A percentile compares a stretch with the other conserved stretches of the same genome.
Conservation (phyloP, 208 protist species). For the Leishmania lainsoni region DNA sequence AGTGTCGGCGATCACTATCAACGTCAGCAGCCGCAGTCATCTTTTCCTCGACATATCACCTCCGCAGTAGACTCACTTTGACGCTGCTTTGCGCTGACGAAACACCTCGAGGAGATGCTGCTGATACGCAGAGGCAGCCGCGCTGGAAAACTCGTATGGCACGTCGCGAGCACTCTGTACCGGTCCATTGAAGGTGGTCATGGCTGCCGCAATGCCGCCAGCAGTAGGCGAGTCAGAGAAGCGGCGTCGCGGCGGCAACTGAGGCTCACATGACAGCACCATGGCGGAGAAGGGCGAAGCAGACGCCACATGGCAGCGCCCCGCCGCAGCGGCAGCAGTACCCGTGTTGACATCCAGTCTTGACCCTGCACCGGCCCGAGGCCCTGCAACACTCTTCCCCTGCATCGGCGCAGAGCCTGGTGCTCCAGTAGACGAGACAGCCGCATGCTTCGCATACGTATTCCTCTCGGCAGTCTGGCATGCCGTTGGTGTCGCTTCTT, state of each 20-base stretch:
- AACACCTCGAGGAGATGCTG: slow-evolving; percentile 79
- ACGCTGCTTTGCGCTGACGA: slow-evolving; percentile 39
- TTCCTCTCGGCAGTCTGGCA: neutral
- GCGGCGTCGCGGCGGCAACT: slow-evolving; percentile 10
- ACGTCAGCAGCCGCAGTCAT: neutral
- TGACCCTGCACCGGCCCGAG: neutral
- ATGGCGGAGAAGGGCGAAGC: neutral
- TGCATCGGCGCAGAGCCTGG: neutral
- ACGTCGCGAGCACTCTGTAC: slow-evolving; percentile 41
- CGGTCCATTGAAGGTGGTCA: slow-evolving; percentile 22
- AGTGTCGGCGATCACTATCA: neutral
- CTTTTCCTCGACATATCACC: neutral
- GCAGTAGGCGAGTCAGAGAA: slow-evolving; percentile 10
- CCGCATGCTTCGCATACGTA: too few species aligned
- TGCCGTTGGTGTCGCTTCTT: slow-evolving; percentile 1
- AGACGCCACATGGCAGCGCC: neutral
- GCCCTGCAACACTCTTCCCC: neutral
- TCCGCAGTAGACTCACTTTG: neutral
- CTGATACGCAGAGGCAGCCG: slow-evolving; percentile 82
- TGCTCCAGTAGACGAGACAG: neutral
- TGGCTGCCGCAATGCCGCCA: slow-evolving; percentile 17
- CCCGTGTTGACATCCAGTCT: neutral
- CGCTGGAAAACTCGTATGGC: slow-evolving; percentile 73
- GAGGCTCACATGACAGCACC: neutral
- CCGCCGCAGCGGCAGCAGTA: neutral